Evolutionary conservation across 2,329 filamentous ascomycete genomes (phyloP).

Genomic region (Cladobotryum protrusum): DNA sequence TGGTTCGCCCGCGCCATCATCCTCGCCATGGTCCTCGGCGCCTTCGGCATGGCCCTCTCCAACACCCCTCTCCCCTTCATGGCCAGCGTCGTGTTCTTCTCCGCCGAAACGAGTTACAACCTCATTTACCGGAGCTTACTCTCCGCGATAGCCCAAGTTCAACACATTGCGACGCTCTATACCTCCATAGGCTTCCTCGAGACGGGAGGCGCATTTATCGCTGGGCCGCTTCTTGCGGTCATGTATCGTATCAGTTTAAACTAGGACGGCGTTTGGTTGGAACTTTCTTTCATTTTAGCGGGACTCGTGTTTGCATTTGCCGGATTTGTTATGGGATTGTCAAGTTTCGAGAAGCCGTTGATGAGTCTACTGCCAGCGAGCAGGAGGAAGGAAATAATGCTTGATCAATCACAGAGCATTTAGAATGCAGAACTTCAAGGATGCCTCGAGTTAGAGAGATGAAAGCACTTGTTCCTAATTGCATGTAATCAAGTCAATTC

Average conservation of each 20-base stretch:
- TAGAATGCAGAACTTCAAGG: too few species aligned
- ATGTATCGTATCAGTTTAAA: slow-evolving; percentile 12
- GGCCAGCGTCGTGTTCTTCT: neutral
- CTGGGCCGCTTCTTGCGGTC: slow-evolving; percentile 14
- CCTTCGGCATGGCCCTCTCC: neutral
- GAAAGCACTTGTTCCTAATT: too few species aligned
- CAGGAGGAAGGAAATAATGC: too few species aligned
- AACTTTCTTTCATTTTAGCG: slow-evolving; percentile 11
- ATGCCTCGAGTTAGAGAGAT: too few species aligned
- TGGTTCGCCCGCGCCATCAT: neutral
- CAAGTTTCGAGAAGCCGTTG: too few species aligned
- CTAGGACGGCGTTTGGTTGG: slow-evolving; percentile 12
- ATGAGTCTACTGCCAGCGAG: too few species aligned
- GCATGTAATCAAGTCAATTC: too few species aligned
- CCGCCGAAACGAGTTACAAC: neutral
- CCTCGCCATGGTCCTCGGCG: slow-evolving; percentile 7
- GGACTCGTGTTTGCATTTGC: neutral
- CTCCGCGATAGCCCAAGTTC: slow-evolving; percentile 11
- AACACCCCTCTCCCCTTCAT: neutral
- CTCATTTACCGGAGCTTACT: slow-evolving; percentile 14
- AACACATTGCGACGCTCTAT: slow-evolving; percentile 14
- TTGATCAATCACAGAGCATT: too few species aligned
- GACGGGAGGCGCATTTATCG: slow-evolving; percentile 12
- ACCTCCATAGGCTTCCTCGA: slow-evolving; percentile 15
- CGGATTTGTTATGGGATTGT: neutral